A percentile compares a stretch with the other conserved stretches of the same genome.
Evolutionary conservation across 2,329 filamentous ascomycete genomes (phyloP).

Genomic region (Colletotrichum simmondsii): DNA sequence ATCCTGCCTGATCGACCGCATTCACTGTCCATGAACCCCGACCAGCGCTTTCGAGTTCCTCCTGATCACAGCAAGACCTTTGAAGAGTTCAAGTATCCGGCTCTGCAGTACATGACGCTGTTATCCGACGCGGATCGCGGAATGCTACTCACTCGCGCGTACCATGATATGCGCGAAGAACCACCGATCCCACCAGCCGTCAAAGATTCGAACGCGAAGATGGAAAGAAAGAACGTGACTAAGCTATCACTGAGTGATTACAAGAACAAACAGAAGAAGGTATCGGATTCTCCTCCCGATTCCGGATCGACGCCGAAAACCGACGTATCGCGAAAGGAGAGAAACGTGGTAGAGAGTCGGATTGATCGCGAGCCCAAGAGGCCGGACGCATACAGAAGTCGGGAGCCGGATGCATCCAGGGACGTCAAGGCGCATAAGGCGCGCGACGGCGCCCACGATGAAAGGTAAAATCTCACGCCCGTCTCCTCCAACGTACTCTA

Average conservation of each 20-base stretch:
- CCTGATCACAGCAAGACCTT: constrained; percentile 51
- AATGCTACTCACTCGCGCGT: constrained; percentile 65
- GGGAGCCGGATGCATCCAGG: constrained; percentile 37
- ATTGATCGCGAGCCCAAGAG: constrained; percentile 37
- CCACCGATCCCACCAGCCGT: constrained; percentile 52
- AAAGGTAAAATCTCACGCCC: constrained; percentile 40
- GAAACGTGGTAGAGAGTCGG: constrained; percentile 29
- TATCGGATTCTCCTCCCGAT: constrained; percentile 32
- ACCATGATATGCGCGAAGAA: constrained; percentile 68
- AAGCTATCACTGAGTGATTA: constrained; percentile 70
- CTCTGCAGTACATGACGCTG: constrained; percentile 68
- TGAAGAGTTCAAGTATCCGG: constrained; percentile 61
- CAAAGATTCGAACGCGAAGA: constrained; percentile 52
- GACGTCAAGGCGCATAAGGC: constrained; percentile 45
- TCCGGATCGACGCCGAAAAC: constrained; percentile 37
- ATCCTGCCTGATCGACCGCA: constrained; percentile 64
- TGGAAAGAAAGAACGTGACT: constrained; percentile 59
- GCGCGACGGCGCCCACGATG: constrained; percentile 43
- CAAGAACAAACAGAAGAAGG: constrained; percentile 62
- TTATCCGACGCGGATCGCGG: constrained; percentile 68
- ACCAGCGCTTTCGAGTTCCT: constrained; percentile 58
- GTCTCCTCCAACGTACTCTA: not conserved
- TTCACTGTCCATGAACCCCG: constrained; percentile 61
- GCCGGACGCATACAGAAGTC: constrained; percentile 38
- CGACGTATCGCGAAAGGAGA: constrained; percentile 40